Evolutionary conservation across 495 filamentous ascomycete species (phyloP), one percentile per base, ranked within the genome.

Genomic region (Annulohypoxylon moriforme): DNA sequence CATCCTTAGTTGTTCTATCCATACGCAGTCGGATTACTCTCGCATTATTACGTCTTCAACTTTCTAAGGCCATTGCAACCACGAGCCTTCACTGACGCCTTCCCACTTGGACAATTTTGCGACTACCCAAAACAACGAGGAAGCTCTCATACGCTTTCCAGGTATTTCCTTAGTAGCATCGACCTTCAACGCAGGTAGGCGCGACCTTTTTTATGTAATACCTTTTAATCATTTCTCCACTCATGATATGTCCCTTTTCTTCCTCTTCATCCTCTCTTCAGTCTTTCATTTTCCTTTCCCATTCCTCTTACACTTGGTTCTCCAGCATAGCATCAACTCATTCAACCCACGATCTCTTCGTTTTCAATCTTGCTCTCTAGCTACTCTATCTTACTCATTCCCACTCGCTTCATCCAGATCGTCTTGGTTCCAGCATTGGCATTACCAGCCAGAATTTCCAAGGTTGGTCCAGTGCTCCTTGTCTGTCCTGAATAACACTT

Each of bases 301-400:
- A 71, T 77, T 79, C 27, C 74, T 71, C 66, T 69, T 70, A 73
- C 69, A 74, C 75, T 80, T 66, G 67, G 80, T 80, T 83, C 82
- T 77, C 76, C 80, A 77, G 68, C 81, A 86, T 83, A 85, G 76
- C 82, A 84, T 85, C 80, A 80, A 81, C 80, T 80, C 77, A 73
- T 78, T 76, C 77, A 77, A 65, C 72, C 77, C 79, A 76, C 82
- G 80, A 67, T 78, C 81, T 78, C 80, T 83, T 83, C 80, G 75
- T 78, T 79, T 73, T 66, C 63, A 81, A 83, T 83, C 83, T 85
- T 84, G 84, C 82, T 82, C 73, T 80, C 81, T 83, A 86, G 83
- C 83, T 83, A 78, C 82, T 84, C 84, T 80, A 84, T 85, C 77
- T 84, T 85, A 81, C 82, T 85, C 81, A 75, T 75, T 72, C 75